A percentile compares a stretch with the other conserved stretches of the same genome.
Evolutionary conservation across 106 monocot genomes (phyloP).

Genomic region (Allium sativum): DNA sequence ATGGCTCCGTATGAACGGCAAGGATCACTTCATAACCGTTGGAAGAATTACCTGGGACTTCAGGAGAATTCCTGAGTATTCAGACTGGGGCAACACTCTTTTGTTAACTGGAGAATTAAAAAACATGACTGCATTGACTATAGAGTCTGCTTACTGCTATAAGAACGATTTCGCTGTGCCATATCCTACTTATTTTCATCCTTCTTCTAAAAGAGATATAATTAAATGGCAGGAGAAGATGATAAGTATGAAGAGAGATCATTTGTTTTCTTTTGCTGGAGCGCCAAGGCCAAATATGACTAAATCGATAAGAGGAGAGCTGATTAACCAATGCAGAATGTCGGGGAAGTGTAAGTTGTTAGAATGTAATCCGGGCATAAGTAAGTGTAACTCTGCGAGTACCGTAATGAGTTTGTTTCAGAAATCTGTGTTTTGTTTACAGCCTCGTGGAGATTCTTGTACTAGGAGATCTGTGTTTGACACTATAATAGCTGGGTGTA

Average conservation of each 20-base stretch:
- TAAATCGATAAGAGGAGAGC: conserved; percentile 44
- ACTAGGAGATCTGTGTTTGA: conserved; percentile 88
- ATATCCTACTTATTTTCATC: conserved; percentile 94
- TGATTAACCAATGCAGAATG: conserved; percentile 35
- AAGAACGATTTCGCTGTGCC: conserved; percentile 65
- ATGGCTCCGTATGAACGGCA: conserved; percentile 12
- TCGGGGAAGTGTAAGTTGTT: conserved; percentile 37
- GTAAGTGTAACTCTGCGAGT: conserved; percentile 46
- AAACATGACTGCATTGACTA: conserved; percentile 64
- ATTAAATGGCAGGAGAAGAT: conserved; percentile 52
- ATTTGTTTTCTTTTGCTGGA: conserved; percentile 65
- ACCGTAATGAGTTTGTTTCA: conserved; percentile 51
- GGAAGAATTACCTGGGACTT: conserved; percentile 32
- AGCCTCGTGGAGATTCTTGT: conserved; percentile 83
- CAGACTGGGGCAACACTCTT: conserved; percentile 65
- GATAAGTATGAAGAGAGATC: conserved; percentile 21
- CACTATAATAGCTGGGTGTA: conserved; percentile 83
- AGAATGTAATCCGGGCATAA: conserved; percentile 47
- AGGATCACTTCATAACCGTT: conserved; percentile 22
- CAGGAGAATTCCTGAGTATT: conserved; percentile 3
- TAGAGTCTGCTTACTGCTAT: conserved; percentile 75
- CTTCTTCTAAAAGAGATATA: conserved; percentile 29
- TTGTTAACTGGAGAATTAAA: conserved; percentile 60
- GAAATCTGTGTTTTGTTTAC: conserved; percentile 66
- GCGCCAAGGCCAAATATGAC: conserved; percentile 40